Percentiles rank a stretch among this genome's conserved stretches.
Conservation (phyloP, 305 asterid genomes). For the Fraxinus dipetala region DNA sequence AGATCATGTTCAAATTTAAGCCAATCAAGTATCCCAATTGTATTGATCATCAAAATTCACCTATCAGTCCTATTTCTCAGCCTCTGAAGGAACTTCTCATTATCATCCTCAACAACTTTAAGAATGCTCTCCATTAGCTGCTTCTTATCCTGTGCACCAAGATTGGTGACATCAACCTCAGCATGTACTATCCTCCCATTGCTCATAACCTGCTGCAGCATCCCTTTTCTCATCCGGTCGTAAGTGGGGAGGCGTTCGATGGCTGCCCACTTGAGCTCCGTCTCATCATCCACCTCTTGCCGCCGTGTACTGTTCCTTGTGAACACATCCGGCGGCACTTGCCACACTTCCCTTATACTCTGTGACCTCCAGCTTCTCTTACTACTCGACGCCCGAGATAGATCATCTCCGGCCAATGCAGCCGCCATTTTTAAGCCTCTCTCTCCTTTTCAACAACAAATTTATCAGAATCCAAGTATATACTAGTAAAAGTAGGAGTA, state of each 20-base stretch:
- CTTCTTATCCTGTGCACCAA: constrained; percentile 64
- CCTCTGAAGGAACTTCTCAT: constrained; percentile 55
- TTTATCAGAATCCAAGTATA: neutral
- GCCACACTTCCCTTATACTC: constrained; percentile 67
- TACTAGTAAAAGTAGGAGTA: neutral
- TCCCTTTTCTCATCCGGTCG: constrained; percentile 62
- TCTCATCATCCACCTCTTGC: constrained; percentile 62
- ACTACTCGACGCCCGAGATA: constrained; percentile 41
- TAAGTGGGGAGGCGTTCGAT: constrained; percentile 76
- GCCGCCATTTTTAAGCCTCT: constrained; percentile 29
- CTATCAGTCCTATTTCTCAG: constrained; percentile 70
- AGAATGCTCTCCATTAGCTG: constrained; percentile 60
- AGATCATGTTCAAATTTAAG: neutral
- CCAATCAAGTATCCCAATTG: neutral
- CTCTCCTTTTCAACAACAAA: neutral
- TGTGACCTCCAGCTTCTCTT: constrained; percentile 63
- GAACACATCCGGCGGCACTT: constrained; percentile 59
- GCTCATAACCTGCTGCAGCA: constrained; percentile 53
- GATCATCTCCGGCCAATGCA: constrained; percentile 48
- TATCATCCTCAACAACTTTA: constrained; percentile 66
- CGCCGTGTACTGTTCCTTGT: constrained; percentile 51
- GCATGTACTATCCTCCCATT: constrained; percentile 41
- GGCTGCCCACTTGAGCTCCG: constrained; percentile 81
- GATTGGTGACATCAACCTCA: constrained; percentile 57
- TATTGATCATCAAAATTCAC: constrained; percentile 23